Evolutionary conservation across 2,329 filamentous ascomycete species (phyloP).

Genomic region (Chaetomiaceae sp.): DNA sequence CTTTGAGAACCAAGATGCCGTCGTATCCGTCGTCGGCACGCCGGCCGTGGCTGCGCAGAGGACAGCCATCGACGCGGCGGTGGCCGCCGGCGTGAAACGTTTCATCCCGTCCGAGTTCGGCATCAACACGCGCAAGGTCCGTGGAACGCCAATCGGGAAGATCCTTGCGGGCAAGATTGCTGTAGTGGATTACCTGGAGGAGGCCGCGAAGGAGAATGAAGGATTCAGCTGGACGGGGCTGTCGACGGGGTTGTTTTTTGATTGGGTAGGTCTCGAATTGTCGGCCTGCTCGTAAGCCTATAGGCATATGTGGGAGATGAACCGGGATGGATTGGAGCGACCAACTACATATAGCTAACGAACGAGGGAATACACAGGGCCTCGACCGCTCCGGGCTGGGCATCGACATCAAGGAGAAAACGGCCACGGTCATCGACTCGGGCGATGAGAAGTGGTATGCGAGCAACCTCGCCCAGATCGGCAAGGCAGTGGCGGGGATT

Average conservation of each 20-base stretch:
- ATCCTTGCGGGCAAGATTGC: conserved; percentile 31
- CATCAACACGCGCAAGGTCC: conserved; percentile 30
- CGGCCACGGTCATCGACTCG: conserved; percentile 52
- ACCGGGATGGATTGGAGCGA: too few relatives aligned
- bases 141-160: conserved; percentile 26
- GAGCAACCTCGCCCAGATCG: conserved; percentile 49
- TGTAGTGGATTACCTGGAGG: conserved; percentile 48
- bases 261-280: conserved; percentile 53
- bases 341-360: too few relatives aligned
- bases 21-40: conserved; percentile 47
- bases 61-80: conserved; percentile 50
- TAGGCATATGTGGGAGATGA: too few relatives aligned
- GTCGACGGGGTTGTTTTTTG: conserved; percentile 57
- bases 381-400: conserved; percentile 48
- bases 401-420: conserved; percentile 46
- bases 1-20: conserved; percentile 52
- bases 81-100: conserved; percentile 51
- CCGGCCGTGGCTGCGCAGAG: conserved; percentile 42
- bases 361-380: conserved; percentile 34
- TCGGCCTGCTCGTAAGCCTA: too few relatives aligned
- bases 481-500: conserved; percentile 46
- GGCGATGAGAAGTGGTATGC: conserved; percentile 50
- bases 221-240: conserved; percentile 57
- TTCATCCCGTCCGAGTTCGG: conserved; percentile 56
- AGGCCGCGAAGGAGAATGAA: conserved; percentile 40